Percentiles rank a stretch among this genome's conserved stretches.
Evolutionary conservation across 768 basidiomycete species (phyloP).

Genomic region (Mycena rosella): DNA sequence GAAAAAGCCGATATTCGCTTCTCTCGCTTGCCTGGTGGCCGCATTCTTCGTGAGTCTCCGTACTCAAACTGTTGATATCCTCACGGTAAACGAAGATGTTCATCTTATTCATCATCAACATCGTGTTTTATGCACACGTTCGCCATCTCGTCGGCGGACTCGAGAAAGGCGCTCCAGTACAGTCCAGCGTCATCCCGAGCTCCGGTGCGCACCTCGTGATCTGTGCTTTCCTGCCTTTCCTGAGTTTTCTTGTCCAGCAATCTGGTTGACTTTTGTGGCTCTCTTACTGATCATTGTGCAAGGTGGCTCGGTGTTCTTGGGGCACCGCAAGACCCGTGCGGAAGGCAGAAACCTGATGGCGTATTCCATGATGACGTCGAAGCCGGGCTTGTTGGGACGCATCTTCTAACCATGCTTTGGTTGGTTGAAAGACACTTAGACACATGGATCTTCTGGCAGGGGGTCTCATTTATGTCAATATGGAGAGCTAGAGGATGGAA

Average conservation of each 20-base stretch:
- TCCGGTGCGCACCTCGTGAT: background rate
- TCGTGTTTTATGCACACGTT: background rate
- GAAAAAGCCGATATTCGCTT: background rate
- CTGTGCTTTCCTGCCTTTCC: no score
- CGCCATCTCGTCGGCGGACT: no score
- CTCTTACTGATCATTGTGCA: constrained; percentile 14
- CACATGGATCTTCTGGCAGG: no score
- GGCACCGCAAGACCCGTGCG: constrained; percentile 5
- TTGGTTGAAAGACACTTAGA: no score
- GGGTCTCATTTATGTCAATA: no score
- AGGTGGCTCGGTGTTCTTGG: background rate
- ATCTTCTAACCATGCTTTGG: background rate
- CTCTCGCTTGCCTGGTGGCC: background rate
- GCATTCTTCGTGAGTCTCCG: constrained; percentile 3
- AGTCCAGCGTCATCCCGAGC: background rate
- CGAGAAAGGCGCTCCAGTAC: background rate
- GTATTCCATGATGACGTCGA: background rate
- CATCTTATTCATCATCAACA: constrained; percentile 7
- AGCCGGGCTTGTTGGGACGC: background rate
- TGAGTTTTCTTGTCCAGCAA: background rate
- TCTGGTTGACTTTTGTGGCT: constrained; percentile 31
- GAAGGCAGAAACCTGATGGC: background rate
- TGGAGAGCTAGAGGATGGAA: no score
- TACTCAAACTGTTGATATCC: background rate
- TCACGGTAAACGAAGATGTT: background rate